Conservation (phyloP, 129 eudicot species). For the Flaveria ramosissima region DNA sequence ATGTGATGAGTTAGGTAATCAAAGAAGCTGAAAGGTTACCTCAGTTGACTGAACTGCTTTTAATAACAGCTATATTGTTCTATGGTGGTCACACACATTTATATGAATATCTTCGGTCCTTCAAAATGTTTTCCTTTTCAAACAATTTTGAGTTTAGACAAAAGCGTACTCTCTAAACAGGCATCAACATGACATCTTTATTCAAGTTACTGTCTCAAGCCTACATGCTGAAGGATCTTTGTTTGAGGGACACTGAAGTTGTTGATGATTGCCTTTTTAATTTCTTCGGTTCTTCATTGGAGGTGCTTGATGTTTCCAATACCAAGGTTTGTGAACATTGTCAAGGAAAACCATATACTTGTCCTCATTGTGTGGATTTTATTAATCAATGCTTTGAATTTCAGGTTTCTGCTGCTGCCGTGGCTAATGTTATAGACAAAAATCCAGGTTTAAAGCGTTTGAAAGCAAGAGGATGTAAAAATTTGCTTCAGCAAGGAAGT, state of each 20-base stretch:
- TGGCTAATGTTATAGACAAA: constrained; percentile 47
- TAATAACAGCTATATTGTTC: neutral
- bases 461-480: constrained; percentile 69
- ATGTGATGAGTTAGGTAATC: neutral
- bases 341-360: neutral
- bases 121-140: neutral
- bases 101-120: neutral
- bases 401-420: constrained; percentile 61
- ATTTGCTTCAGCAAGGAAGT: constrained; percentile 38
- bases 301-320: constrained; percentile 77
- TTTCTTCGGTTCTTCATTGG: constrained; percentile 63
- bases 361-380: constrained; percentile 12
- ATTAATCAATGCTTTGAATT: constrained; percentile 17
- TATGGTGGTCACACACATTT: neutral
- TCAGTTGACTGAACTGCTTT: neutral
- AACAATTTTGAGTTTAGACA: neutral
- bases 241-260: constrained; percentile 66
- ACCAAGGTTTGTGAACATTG: constrained; percentile 60
- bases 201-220: constrained; percentile 63
- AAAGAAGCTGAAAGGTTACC: neutral
- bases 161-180: constrained; percentile 44
- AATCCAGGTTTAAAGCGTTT: constrained; percentile 60
- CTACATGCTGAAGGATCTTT: constrained; percentile 60
- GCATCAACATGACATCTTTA: constrained; percentile 46
- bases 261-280: constrained; percentile 56